A percentile compares a stretch with the other conserved stretches of the same genome.
Conservation (phyloP, 768 basidiomycete genomes). For the Pseudohyphozyma bogoriensis region DNA sequence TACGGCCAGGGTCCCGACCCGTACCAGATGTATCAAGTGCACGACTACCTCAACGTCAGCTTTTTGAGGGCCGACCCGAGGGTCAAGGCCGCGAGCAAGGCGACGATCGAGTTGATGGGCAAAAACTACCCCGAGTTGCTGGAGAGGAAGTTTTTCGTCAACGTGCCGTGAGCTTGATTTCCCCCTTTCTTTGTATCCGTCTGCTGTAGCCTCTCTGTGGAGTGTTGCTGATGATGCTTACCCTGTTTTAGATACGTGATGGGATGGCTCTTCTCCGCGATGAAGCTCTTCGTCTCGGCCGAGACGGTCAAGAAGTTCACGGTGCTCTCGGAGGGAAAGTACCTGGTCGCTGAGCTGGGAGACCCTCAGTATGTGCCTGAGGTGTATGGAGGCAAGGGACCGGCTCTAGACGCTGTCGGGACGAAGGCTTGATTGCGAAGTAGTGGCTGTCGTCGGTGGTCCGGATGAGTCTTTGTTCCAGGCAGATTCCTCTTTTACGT, state of each 20-base stretch:
- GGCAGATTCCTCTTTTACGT: no score
- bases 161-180: constrained; percentile 6
- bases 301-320: constrained; percentile 27
- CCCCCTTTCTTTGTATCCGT: constrained; percentile 1
- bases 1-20: constrained; percentile 14
- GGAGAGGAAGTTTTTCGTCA: constrained; percentile 18
- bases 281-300: constrained; percentile 13
- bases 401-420: neutral
- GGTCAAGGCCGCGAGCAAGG: constrained; percentile 17
- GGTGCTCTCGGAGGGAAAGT: constrained; percentile 2
- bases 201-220: no score
- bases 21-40: constrained; percentile 23
- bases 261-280: constrained; percentile 14
- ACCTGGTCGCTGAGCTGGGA: constrained; percentile 2
- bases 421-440: no score
- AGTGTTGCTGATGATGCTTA: no score
- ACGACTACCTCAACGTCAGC: constrained; percentile 21
- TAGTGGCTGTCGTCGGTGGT: no score
- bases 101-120: constrained; percentile 18
- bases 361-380: constrained; percentile 11
- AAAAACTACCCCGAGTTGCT: constrained; percentile 27
- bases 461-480: no score
- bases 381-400: constrained; percentile 18
- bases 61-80: constrained; percentile 24
- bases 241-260: no score